Conservation (phyloP, 257 asterid genomes). For the Salvia miltiorrhiza region DNA sequence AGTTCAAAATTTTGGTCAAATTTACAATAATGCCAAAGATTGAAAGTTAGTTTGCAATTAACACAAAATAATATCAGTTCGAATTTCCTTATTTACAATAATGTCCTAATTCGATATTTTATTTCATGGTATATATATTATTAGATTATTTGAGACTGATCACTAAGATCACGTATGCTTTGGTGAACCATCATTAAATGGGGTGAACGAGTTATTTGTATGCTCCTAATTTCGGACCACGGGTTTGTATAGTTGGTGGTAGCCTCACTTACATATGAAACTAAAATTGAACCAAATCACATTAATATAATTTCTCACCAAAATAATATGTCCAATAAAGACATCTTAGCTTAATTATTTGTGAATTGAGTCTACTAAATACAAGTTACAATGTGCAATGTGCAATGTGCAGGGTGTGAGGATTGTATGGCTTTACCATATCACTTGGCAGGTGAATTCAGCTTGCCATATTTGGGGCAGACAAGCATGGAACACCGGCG, state of each 20-base stretch:
- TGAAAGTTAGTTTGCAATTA: no score
- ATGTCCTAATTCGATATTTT: no score
- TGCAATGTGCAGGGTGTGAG: slow-evolving; percentile 67
- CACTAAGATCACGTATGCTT: no score
- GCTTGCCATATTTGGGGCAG: slow-evolving; percentile 95
- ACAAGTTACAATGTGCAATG: no score
- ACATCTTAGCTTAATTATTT: neutral
- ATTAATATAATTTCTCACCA: neutral
- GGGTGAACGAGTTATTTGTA: no score
- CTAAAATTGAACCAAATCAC: neutral
- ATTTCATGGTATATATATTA: no score
- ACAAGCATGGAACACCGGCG: slow-evolving; percentile 75
- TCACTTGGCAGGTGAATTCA: slow-evolving; percentile 85
- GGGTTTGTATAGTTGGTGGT: neutral
- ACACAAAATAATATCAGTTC: no score
- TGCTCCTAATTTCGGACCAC: slow-evolving; percentile 8
- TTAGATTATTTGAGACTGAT: no score
- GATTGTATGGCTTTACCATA: slow-evolving; percentile 74
- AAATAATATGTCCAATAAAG: neutral
- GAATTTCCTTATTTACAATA: no score
- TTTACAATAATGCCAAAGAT: no score
- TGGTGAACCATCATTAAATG: slow-evolving; percentile 25
- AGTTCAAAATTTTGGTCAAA: no score
- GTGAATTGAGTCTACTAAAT: neutral
- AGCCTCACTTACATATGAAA: neutral